Conservation (phyloP, 805 yeast genomes). For the Ogataea henricii region DNA sequence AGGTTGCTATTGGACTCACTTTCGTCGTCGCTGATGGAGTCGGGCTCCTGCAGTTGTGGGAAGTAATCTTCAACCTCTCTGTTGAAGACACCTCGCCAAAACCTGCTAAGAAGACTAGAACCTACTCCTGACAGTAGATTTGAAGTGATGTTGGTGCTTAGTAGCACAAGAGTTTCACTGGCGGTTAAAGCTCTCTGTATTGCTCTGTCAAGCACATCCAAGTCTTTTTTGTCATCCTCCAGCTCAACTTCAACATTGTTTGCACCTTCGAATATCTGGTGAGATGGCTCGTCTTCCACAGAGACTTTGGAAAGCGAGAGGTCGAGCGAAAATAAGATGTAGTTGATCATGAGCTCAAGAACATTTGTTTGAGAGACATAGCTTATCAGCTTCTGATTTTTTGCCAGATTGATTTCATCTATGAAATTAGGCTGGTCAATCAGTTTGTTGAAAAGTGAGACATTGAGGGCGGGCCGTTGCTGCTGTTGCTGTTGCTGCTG, state of each 20-base stretch:
- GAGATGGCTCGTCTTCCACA: slow-evolving; percentile 7
- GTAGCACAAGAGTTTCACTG: slow-evolving; percentile 32
- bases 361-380: slow-evolving; percentile 37
- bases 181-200: slow-evolving; percentile 32
- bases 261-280: slow-evolving; percentile 26
- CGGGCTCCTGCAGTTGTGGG: slow-evolving; percentile 7
- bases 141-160: slow-evolving; percentile 25
- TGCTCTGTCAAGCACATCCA: slow-evolving; percentile 25
- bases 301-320: slow-evolving; percentile 15
- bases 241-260: slow-evolving; percentile 21
- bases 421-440: slow-evolving; percentile 39
- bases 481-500: slow-evolving; percentile 2
- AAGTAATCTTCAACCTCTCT: slow-evolving; percentile 26
- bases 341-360: slow-evolving; percentile 32
- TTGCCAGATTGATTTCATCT: slow-evolving; percentile 38
- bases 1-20: slow-evolving; percentile 5
- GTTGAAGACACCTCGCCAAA: slow-evolving; percentile 38
- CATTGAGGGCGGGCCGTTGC: slow-evolving; percentile 21
- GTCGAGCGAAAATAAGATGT: slow-evolving; percentile 32
- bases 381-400: slow-evolving; percentile 35
- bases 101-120: slow-evolving; percentile 22
- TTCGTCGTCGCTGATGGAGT: slow-evolving; percentile 18
- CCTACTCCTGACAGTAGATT: slow-evolving; percentile 24
- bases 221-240: slow-evolving; percentile 10
- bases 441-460: slow-evolving; percentile 34